Conservation (phyloP, 2,329 filamentous ascomycete genomes). For the Diaporthe sp. region DNA sequence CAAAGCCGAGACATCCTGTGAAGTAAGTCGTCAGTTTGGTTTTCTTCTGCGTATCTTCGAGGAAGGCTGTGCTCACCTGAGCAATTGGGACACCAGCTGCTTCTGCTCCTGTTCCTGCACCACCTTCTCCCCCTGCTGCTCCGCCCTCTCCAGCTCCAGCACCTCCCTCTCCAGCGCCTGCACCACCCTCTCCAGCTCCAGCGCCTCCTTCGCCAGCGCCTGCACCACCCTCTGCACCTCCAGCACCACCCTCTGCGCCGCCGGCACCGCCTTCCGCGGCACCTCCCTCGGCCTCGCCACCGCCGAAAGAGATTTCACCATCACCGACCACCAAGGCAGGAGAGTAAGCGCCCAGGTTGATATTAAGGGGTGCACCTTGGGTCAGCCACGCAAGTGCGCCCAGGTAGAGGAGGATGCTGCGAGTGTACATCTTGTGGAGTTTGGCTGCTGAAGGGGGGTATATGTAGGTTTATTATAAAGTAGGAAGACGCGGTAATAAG, state of each 20-base stretch:
- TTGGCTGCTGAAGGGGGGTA: neutral
- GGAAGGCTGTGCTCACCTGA: slow-evolving; percentile 5
- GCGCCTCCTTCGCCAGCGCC: neutral
- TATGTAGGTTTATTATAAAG: slow-evolving; percentile 5
- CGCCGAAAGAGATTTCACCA: slow-evolving; percentile 58
- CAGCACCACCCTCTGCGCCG: neutral
- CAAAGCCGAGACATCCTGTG: slow-evolving; percentile 1
- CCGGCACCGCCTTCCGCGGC: slow-evolving; percentile 33
- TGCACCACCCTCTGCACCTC: neutral
- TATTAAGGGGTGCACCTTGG: slow-evolving; percentile 57
- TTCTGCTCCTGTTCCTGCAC: neutral
- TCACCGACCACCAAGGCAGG: slow-evolving; percentile 63
- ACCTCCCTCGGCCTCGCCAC: slow-evolving; percentile 50
- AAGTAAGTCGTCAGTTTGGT: neutral
- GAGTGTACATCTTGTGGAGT: slow-evolving; percentile 21
- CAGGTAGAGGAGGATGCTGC: slow-evolving; percentile 23
- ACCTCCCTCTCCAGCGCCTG: neutral
- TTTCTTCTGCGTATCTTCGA: neutral
- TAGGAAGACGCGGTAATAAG: slow-evolving; percentile 12
- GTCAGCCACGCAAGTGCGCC: slow-evolving; percentile 37
- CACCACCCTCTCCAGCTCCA: neutral
- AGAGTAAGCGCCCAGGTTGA: slow-evolving; percentile 62
- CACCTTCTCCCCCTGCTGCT: neutral
- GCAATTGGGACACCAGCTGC: neutral
- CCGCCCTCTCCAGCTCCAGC: neutral